Evolutionary conservation across 176 grass and related monocot genomes (phyloP).

Genomic region (Thinopyrum elongatum): DNA sequence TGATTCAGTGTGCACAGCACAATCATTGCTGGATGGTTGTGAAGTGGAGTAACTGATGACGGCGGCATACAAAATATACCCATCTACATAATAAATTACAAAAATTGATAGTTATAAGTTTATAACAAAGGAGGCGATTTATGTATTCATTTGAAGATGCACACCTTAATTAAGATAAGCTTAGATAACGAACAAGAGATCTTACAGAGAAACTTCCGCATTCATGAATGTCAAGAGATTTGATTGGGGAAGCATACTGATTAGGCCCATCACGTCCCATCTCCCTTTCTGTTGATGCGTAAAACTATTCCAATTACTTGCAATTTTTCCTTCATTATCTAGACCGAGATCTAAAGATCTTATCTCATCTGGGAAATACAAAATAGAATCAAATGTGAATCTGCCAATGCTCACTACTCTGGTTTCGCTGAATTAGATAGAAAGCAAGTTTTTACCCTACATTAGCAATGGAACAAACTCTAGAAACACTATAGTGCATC

Average conservation of each 20-base stretch:
- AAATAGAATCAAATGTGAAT: slow-evolving; percentile 7
- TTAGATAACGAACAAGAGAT: slow-evolving; percentile 21
- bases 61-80: slow-evolving; percentile 98
- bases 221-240: slow-evolving; percentile 94
- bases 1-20: slow-evolving; percentile 63
- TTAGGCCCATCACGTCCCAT: slow-evolving; percentile 63
- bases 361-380: slow-evolving; percentile 66
- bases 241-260: slow-evolving; percentile 54
- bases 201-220: slow-evolving; percentile 76
- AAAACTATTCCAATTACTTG: slow-evolving; percentile 60
- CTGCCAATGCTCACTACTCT: not conserved
- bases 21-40: slow-evolving; percentile 96
- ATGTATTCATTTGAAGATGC: not conserved
- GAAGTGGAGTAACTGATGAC: slow-evolving; percentile 91
- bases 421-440: slow-evolving; percentile 7
- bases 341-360: slow-evolving; percentile 83
- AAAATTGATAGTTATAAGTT: not conserved
- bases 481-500: not conserved
- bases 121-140: not conserved
- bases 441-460: not conserved
- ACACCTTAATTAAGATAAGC: not conserved
- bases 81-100: slow-evolving; percentile 48
- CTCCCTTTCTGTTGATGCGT: slow-evolving; percentile 64
- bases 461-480: not conserved
- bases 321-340: slow-evolving; percentile 81